Conservation (phyloP, 129 eudicot species). For the Solidago caesia region DNA sequence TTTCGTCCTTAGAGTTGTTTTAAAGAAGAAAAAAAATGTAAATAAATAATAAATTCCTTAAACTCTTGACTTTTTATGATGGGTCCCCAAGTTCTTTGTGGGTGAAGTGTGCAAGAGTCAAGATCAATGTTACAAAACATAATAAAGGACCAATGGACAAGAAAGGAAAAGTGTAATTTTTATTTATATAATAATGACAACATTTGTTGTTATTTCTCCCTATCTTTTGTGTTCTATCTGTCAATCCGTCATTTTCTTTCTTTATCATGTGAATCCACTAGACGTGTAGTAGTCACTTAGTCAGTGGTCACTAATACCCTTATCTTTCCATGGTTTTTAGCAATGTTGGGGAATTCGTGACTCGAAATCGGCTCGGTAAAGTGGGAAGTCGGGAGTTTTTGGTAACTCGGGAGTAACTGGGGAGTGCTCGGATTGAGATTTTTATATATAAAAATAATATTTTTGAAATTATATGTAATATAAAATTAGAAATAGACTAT, state of each 20-base stretch:
- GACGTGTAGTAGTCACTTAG: background rate
- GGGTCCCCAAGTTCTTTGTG: background rate
- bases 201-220: background rate
- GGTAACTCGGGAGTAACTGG: no score
- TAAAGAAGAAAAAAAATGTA: background rate
- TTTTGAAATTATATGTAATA: no score
- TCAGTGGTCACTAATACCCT: no score
- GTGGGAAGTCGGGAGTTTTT: no score
- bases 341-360: no score
- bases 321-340: no score
- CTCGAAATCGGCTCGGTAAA: no score
- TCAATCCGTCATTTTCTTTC: conserved; percentile 13
- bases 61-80: background rate
- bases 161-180: conserved; percentile 1
- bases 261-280: background rate
- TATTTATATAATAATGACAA: conserved; percentile 12
- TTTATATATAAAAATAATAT: no score
- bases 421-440: no score
- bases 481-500: no score
- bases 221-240: background rate
- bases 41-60: background rate
- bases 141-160: conserved; percentile 11
- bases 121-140: conserved; percentile 9
- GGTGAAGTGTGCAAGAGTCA: background rate
- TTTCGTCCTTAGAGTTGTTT: background rate